Base-by-base conservation (phyloP, 768 basidiomycete species). In the Termitomyces sp. region DNA sequence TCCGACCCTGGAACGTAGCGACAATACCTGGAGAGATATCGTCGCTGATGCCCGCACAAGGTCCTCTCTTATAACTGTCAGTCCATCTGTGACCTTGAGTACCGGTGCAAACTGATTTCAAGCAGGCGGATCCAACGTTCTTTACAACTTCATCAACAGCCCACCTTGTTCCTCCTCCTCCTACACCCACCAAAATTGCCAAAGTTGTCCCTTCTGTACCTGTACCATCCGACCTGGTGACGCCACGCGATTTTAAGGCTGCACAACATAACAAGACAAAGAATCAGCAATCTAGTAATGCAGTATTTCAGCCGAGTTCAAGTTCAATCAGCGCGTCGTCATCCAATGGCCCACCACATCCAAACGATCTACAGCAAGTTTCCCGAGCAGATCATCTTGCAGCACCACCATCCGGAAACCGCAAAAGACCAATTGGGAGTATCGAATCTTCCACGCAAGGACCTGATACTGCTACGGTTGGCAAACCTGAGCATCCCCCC, bases 1-100 rank as follows among this genome's bases (percentile, higher is more conserved):
- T 13, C 76, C 92, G 7, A 98, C 95, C 1, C 79, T 99, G 5
- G 90, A 94, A 69, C 78, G 94, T 54, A 92, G 93, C 62, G 87
- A 95, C 63, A 73, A 77, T 18, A 84, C 77, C 13, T 98, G 95
- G 95, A 79, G 77, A 57, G 73, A 77, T 30, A 94, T 97, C 47
- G 79, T 97, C 26, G 69, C 74, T 20, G 88, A 98, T 67, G 92
- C 95, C 7, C 76, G 85, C 55, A 72, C 79, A 13, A 79, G 93
- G 54, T 76, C 78, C 10, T 73, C 82, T 36, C 69, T 95, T 26
- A 69, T 85, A 9, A 81, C 88, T 61, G 94, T 94, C 66, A 8
- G 33, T 22, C 1, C 41, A 33, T 44, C n/a, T 49, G 28, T 43
- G 2, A 32, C 3, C 20, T 52, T 44, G 43, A 28, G 58, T 32